Base-by-base conservation (phyloP, 371 early-diverging fungal genomes). In the Apophysomyces trapeziformis region DNA sequence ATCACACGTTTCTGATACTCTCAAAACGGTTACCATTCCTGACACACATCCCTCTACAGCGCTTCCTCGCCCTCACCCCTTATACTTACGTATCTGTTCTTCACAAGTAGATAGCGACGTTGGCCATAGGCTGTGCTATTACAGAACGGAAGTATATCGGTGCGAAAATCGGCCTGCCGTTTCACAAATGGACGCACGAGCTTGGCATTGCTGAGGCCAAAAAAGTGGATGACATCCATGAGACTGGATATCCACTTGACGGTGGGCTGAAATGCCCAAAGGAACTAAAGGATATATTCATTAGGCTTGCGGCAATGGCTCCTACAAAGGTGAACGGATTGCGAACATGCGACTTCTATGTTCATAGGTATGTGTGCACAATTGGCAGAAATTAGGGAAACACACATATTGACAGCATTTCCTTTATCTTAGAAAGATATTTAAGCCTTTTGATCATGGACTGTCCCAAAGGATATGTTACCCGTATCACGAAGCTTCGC, bases 281-380 rank as follows among this genome's bases (percentile, higher is more conserved):
- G 21, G 54, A 50, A 35, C 54, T 50, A 26, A 50, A 50, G 54
- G 54, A 50, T 47, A 12, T 1, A 26, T 50, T 50, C 11, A 5
- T 50, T 26, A 26, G 54, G 21, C 54, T 50, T 50, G 54, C 21
- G 7, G 54, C 32, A 50, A 5, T 21, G 21, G 11, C 54, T 50
- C 54, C 21, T 5, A 50, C 54, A 11, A 50, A 5, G 54, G 35
- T 21, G 35, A 50, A 21, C 21, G 54, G 32, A 50, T 6, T 50
- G 54, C 47, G 21, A 21, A 50, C 54, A 21, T 50, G 54, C 54
- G 21, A 35, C 54, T 50, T 50, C 54, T n/a, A 50, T 50, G 9
- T 21, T 50, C 54, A 50, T 50, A 35, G 54, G 21, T 50, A 50
- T 50, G 54, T 50, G 54, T 50, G 54, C 16, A 50, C 54, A 21